Evolutionary conservation across 805 yeast species (phyloP).

Genomic region (Teunomyces gatunensis): DNA sequence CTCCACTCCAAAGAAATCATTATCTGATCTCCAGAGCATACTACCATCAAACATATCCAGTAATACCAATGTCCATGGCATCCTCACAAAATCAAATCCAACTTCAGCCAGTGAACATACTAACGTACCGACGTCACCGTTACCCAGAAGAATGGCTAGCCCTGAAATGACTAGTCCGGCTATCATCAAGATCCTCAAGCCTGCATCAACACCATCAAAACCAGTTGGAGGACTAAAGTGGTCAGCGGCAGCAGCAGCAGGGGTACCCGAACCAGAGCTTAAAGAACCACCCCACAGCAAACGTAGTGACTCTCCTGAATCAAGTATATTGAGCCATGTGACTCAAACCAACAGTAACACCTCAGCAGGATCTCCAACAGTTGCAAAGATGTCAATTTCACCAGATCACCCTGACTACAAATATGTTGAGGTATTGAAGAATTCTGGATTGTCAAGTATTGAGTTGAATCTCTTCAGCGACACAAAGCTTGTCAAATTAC

Average conservation of each 20-base stretch:
- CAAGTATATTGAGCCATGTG: neutral
- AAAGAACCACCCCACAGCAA: conserved; percentile 3
- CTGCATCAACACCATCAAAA: conserved; percentile 53
- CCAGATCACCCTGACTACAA: conserved; percentile 3
- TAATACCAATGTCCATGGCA: neutral
- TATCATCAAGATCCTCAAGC: conserved; percentile 46
- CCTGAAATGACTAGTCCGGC: conserved; percentile 37
- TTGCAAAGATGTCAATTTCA: neutral
- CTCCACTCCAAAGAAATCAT: conserved; percentile 6
- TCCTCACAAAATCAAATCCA: neutral
- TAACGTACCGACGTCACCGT: conserved; percentile 9
- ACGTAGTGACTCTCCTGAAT: conserved; percentile 1
- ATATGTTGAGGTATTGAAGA: conserved; percentile 27
- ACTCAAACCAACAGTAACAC: neutral
- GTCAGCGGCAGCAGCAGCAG: conserved; percentile 52
- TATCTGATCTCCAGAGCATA: neutral
- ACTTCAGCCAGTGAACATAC: neutral
- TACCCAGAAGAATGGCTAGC: conserved; percentile 8
- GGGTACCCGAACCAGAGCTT: conserved; percentile 18
- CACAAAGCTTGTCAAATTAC: conserved; percentile 29
- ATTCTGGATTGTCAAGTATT: conserved; percentile 26
- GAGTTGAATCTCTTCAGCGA: conserved; percentile 38
- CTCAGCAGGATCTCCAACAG: neutral
- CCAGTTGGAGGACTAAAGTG: conserved; percentile 56
- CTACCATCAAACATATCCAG: neutral